These are phyloP conservation scores for Haberlea rhodopensis DNA, from an alignment of 257 asterid species.

Conservation along the genomic window DNA sequence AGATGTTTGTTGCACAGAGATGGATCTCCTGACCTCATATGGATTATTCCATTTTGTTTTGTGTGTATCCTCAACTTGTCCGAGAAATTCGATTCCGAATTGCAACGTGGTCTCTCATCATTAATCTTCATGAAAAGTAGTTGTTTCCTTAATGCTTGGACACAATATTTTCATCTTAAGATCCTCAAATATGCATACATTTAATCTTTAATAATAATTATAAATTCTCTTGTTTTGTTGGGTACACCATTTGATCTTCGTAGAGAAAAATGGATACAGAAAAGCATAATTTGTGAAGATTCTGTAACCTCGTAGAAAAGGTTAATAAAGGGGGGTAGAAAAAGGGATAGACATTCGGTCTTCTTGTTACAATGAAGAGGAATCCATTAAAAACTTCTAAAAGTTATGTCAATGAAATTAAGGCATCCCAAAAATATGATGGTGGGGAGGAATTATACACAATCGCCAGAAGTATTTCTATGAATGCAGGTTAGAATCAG, in stretches of 20 bases:
- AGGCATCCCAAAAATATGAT: conserved; percentile 15
- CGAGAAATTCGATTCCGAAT: conserved; percentile 31
- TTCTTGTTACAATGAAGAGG: conserved; percentile 57
- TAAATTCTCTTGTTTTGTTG: not conserved
- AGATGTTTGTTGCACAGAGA: no score
- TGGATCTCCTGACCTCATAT: no score
- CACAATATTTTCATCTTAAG: conserved; percentile 26
- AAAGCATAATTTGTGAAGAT: not conserved
- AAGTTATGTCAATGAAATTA: conserved; percentile 45
- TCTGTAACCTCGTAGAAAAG: conserved; percentile 9
- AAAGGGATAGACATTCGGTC: conserved; percentile 39
- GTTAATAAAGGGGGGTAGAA: conserved; percentile 12
- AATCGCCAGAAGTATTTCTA: conserved; percentile 54
- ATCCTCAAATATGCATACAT: conserved; percentile 20
- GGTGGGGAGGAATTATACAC: conserved; percentile 39
- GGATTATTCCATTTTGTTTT: no score
- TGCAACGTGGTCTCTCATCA: conserved; percentile 39
- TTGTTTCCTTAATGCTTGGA: conserved; percentile 38
- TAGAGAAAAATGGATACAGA: not conserved
- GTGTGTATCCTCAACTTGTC: conserved; percentile 18
- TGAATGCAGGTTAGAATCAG: conserved; percentile 54
- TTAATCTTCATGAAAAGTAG: conserved; percentile 51
- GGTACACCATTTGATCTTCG: conserved; percentile 14
- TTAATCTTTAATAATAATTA: conserved; percentile 12
- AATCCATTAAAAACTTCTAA: conserved; percentile 50